Conservation (phyloP, 1,139 yeast genomes). For the Pichia sp. region DNA sequence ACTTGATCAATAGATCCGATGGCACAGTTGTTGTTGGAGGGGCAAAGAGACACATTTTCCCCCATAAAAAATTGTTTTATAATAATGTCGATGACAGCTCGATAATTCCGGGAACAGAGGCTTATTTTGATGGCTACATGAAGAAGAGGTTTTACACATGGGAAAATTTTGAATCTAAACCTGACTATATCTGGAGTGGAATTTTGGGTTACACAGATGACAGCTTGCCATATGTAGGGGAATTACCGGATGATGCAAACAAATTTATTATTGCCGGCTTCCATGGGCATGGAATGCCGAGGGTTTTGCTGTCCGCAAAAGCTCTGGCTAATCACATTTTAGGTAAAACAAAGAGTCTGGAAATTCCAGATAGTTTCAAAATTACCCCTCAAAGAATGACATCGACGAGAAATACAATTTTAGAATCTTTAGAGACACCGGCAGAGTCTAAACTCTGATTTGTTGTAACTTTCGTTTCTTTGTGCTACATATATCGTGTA, state of each 20-base stretch:
- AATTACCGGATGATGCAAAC: conserved; percentile 22
- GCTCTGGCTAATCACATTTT: conserved; percentile 23
- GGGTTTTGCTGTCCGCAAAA: conserved; percentile 26
- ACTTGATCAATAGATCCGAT: conserved; percentile 32
- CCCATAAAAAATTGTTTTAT: conserved; percentile 23
- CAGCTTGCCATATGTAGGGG: conserved; percentile 30
- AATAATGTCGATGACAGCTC: conserved; percentile 29
- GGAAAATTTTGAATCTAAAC: conserved; percentile 22
- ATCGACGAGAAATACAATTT: conserved; percentile 17
- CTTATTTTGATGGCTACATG: conserved; percentile 27
- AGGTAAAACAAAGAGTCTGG: conserved; percentile 13
- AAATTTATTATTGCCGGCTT: conserved; percentile 31
- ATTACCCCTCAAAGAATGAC: conserved; percentile 22
- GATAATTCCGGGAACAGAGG: conserved; percentile 22
- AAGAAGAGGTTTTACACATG: conserved; percentile 26
- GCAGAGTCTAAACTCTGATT: not conserved
- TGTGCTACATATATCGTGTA: too few species aligned
- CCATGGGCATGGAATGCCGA: conserved; percentile 33
- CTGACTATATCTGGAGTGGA: conserved; percentile 27
- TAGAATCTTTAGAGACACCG: conserved; percentile 18
- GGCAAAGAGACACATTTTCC: conserved; percentile 22
- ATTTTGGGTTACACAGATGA: conserved; percentile 31
- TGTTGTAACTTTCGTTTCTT: too few species aligned
- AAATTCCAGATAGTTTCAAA: conserved; percentile 23
- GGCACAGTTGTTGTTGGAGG: conserved; percentile 33